Evolutionary conservation across 192 early-diverging fungal genomes (phyloP), one percentile per base, ranked within the genome.

Genomic region (Podila epigama): DNA sequence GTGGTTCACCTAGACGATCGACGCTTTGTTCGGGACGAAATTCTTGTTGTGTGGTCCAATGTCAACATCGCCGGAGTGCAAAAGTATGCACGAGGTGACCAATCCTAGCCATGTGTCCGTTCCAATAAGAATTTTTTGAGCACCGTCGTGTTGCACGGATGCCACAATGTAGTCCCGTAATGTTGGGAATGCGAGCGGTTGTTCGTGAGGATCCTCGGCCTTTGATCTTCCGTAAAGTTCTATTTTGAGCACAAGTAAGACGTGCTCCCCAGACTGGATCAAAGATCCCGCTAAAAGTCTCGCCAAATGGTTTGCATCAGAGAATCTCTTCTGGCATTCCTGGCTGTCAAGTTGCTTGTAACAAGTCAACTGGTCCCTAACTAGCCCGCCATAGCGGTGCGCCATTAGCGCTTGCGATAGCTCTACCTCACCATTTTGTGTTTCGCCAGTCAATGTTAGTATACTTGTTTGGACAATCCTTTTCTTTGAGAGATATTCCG

Each of bases 11-110:
- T 28, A 25, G 59, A 60, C 59, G 12, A 18, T 60, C n/a, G 59
- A 60, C 31, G 37, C 36, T 37, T 29, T 58, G 36, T 40, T 39
- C 20, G 48, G 60, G 6, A 33, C 27, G 36, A 62, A 51, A 3
- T 35, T 6, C 50, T 22, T 50, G 31, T 61, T 61, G 28, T 42
- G 60, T 33, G 60, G 29, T 3, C 60, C 60, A 20, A 61, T 33
- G 60, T 50, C n/a, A 15, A 61, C 60, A 27, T 62, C 60, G 13
- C 60, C 60, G 4, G 48, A n/a, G n/a, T n/a, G n/a, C n/a, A n/a
- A n/a, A n/a, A n/a, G n/a, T n/a, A n/a, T n/a, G n/a, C n/a, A n/a
- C n/a, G n/a, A n/a, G n/a, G n/a, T n/a, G n/a, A n/a, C n/a, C n/a
- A n/a, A n/a, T n/a, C n/a, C n/a, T n/a, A n/a, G n/a, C n/a, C n/a